These are phyloP conservation scores for Penicillium arizonense DNA, from an alignment of 495 filamentous ascomycete genomes.

Conservation along the genomic window DNA sequence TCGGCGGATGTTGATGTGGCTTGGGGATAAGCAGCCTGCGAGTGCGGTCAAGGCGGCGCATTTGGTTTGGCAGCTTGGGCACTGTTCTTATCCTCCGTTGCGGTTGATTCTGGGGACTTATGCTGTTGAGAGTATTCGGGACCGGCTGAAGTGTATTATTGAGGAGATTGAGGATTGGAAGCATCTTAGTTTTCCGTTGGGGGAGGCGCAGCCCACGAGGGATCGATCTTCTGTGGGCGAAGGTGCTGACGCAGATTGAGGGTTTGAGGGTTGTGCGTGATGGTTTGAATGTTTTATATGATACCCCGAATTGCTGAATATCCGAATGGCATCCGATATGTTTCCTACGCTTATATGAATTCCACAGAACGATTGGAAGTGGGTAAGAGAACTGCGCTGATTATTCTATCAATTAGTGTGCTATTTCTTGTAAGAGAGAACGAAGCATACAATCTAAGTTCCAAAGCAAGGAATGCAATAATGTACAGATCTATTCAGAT, in stretches of 20 bases:
- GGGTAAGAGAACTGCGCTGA: too few species aligned
- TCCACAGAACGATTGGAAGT: too few species aligned
- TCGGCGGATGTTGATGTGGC: conserved; percentile 92
- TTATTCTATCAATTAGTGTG: too few species aligned
- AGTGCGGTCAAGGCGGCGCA: conserved; percentile 93
- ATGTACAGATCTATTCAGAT: conserved; percentile 1
- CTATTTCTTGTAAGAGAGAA: neutral
- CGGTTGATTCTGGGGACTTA: conserved; percentile 84
- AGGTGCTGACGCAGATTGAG: conserved; percentile 1
- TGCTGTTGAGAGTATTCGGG: conserved; percentile 91
- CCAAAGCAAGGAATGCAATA: neutral
- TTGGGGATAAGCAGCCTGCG: conserved; percentile 86
- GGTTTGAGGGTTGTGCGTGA: conserved; percentile 7
- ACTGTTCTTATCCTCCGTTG: conserved; percentile 87
- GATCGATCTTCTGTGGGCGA: conserved; percentile 12
- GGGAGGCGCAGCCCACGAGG: conserved; percentile 23
- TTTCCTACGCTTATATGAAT: too few species aligned
- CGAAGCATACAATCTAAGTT: neutral
- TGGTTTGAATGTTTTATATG: neutral
- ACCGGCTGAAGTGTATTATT: conserved; percentile 82
- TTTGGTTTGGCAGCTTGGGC: conserved; percentile 92
- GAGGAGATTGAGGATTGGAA: conserved; percentile 96
- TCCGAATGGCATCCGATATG: too few species aligned
- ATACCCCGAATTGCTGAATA: neutral
- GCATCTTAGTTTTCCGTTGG: conserved; percentile 60